Conservation (phyloP, 257 asterid species). For the Jasminum sambac region DNA sequence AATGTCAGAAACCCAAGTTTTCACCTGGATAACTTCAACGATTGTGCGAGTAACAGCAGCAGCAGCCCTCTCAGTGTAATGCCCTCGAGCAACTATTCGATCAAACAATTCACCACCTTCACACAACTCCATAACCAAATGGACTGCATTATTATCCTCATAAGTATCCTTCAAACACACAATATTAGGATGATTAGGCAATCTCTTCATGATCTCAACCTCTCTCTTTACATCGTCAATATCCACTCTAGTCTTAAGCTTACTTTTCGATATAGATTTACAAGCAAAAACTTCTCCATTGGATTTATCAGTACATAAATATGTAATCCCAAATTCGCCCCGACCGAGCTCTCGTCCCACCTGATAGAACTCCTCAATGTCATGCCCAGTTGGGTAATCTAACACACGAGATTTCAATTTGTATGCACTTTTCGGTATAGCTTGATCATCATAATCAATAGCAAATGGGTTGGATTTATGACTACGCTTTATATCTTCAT, state of each 20-base stretch:
- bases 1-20: background rate
- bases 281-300: conserved; percentile 47
- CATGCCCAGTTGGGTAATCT: conserved; percentile 46
- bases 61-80: conserved; percentile 63
- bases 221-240: conserved; percentile 61
- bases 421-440: conserved; percentile 26
- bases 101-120: too few relatives aligned
- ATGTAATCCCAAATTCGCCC: conserved; percentile 58
- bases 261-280: conserved; percentile 62
- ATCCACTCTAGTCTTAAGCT: conserved; percentile 59
- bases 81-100: conserved; percentile 59
- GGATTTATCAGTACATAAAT: conserved; percentile 50
- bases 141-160: too few relatives aligned
- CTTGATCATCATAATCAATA: conserved; percentile 20
- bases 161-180: too few relatives aligned
- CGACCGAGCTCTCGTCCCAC: conserved; percentile 63
- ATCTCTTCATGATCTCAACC: conserved; percentile 59
- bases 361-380: conserved; percentile 44
- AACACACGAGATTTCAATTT: conserved; percentile 48
- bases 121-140: too few relatives aligned
- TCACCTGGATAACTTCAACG: conserved; percentile 66
- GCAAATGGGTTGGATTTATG: conserved; percentile 44
- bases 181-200: conserved; percentile 59
- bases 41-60: conserved; percentile 54
- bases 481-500: conserved; percentile 38